A percentile compares a stretch with the other conserved stretches of the same genome.
Conservation (phyloP, 2,329 filamentous ascomycete species). For the Fusarium coffeatum region DNA sequence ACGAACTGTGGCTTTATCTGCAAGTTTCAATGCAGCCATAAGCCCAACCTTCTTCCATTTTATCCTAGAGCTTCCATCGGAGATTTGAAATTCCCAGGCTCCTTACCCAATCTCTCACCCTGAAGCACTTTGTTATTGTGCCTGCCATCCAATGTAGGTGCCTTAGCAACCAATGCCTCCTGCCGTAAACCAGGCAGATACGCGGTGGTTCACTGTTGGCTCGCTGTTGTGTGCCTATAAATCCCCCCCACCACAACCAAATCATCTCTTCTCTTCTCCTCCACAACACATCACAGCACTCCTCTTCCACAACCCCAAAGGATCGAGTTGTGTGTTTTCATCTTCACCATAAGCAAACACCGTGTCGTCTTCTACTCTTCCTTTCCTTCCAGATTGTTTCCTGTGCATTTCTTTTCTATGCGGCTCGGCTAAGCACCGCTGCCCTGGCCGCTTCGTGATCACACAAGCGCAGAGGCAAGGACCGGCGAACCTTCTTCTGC, state of each 20-base stretch:
- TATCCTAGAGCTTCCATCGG: not conserved
- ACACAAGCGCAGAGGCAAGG: not conserved
- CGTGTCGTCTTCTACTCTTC: not conserved
- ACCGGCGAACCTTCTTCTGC: not conserved
- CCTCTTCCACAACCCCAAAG: not conserved
- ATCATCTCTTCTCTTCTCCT: not conserved
- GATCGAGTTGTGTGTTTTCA: not conserved
- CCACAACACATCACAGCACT: not conserved
- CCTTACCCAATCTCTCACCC: not conserved
- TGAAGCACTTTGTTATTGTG: not conserved
- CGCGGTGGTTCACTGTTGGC: not conserved
- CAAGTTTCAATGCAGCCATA: not conserved
- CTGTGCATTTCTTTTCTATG: not conserved
- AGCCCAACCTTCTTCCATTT: not conserved
- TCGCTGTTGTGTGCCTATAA: conserved; percentile 8
- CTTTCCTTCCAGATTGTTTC: not conserved
- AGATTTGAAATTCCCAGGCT: not conserved
- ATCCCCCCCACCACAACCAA: not conserved
- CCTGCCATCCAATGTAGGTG: not conserved
- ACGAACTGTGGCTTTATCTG: not conserved
- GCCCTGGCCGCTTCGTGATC: conserved; percentile 1
- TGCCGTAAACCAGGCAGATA: not conserved
- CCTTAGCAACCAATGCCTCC: not conserved
- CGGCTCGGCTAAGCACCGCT: not conserved
- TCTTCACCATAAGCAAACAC: not conserved